Percentiles rank a stretch among this genome's conserved stretches.
phyloP scores from a whole-genome alignment of 2,329 filamentous ascomycete species.

The Ascochyta koolunga region DNA sequence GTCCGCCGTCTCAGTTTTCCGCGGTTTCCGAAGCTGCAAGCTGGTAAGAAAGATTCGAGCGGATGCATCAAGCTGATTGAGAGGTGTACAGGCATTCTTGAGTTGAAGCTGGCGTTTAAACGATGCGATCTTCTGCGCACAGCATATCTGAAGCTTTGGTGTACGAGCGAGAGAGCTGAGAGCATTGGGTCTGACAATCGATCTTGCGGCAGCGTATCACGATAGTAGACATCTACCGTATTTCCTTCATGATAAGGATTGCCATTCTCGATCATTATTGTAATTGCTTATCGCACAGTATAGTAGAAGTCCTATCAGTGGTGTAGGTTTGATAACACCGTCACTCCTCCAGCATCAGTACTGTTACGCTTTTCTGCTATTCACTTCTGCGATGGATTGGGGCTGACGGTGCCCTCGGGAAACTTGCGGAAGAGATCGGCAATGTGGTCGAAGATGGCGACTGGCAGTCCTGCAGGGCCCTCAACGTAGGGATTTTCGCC shows the following conservation, averaged over 20 bases:
- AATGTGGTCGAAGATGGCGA: slow-evolving; percentile 63
- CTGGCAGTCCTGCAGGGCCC: slow-evolving; percentile 59
- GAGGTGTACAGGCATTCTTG: neutral
- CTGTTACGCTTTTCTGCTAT: too few relatives aligned
- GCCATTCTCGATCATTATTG: too few relatives aligned
- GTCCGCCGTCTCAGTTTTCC: neutral
- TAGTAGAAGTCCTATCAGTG: too few relatives aligned
- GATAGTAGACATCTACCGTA: too few relatives aligned
- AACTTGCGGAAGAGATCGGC: slow-evolving; percentile 63
- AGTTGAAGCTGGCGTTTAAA: neutral
- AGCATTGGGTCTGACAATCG: neutral
- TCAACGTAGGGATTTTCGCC: slow-evolving; percentile 63
- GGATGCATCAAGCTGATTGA: neutral
- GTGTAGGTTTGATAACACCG: too few relatives aligned
- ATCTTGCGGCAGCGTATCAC: too few relatives aligned
- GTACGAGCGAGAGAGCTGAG: neutral
- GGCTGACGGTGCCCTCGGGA: slow-evolving; percentile 46
- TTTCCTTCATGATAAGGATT: too few relatives aligned
- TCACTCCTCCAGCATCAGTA: too few relatives aligned
- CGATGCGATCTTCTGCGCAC: neutral
- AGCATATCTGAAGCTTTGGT: neutral
- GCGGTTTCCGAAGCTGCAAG: neutral
- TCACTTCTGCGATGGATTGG: slow-evolving; percentile 34
- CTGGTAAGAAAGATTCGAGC: neutral
- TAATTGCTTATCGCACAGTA: too few relatives aligned